These are phyloP conservation scores for Sporothrix sp. DNA, from an alignment of 2,329 filamentous ascomycete species.

Conservation along the genomic window DNA sequence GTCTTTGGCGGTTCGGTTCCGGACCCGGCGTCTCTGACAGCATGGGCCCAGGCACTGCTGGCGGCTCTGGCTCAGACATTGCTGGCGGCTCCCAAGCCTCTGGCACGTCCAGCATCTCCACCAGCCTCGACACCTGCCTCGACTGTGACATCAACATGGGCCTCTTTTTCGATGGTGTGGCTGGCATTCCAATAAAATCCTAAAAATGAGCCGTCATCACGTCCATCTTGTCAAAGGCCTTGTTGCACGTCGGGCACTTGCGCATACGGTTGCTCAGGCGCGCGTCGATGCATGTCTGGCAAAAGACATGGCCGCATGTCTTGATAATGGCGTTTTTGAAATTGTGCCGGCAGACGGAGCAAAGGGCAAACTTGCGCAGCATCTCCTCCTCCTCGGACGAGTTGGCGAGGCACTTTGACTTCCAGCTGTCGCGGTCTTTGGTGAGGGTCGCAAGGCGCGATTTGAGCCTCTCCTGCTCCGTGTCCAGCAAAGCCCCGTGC, in stretches of 20 bases:
- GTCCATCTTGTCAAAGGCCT: slow-evolving; percentile 83
- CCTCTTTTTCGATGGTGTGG: background rate
- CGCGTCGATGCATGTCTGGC: slow-evolving; percentile 80
- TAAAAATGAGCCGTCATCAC: slow-evolving; percentile 60
- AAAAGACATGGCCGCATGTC: slow-evolving; percentile 92
- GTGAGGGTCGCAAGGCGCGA: slow-evolving; percentile 66
- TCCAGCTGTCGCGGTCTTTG: slow-evolving; percentile 80
- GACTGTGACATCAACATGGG: too few species aligned
- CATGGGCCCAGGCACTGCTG: too few species aligned
- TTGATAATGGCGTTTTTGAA: slow-evolving; percentile 93
- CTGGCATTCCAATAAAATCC: background rate
- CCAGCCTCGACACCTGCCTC: too few species aligned
- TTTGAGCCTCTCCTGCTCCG: slow-evolving; percentile 71
- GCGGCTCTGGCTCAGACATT: too few species aligned
- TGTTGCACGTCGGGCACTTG: slow-evolving; percentile 91
- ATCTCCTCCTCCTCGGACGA: slow-evolving; percentile 75
- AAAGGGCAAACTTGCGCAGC: slow-evolving; percentile 71
- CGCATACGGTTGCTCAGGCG: slow-evolving; percentile 81
- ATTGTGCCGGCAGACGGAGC: slow-evolving; percentile 83
- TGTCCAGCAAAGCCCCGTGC: slow-evolving; percentile 52
- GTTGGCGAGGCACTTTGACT: slow-evolving; percentile 70
- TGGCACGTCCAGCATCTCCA: too few species aligned
- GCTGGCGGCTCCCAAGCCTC: too few species aligned
- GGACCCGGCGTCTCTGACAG: too few species aligned
- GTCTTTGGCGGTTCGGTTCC: too few species aligned